Evolutionary conservation across 495 filamentous ascomycete genomes (phyloP).

Genomic region (Geoglossum glabrum): DNA sequence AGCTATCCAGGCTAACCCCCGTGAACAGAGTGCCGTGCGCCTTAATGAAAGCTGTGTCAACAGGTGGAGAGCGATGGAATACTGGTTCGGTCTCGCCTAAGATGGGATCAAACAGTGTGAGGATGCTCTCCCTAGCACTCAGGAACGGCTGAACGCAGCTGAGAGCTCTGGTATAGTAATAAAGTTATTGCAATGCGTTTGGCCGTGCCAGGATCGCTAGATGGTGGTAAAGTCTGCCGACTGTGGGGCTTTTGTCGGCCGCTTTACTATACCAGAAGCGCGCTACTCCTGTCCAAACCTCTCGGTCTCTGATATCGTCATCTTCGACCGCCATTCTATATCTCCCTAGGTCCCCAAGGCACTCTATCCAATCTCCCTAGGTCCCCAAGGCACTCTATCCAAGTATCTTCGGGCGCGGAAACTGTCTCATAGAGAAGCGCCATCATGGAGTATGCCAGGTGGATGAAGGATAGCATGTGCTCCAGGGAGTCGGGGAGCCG

Average conservation of each 20-base stretch:
- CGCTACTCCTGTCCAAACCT: constrained; percentile 59
- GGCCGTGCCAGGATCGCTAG: constrained; percentile 63
- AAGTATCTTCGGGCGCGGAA: constrained; percentile 56
- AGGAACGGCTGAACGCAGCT: constrained; percentile 30
- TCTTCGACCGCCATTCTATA: constrained; percentile 70
- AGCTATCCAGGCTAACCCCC: constrained; percentile 25
- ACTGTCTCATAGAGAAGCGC: constrained; percentile 59
- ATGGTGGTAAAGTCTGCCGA: constrained; percentile 69
- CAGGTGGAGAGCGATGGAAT: constrained; percentile 18
- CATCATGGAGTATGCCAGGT: constrained; percentile 66
- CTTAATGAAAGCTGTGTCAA: constrained; percentile 36
- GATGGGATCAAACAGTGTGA: constrained; percentile 46
- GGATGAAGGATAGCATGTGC: constrained; percentile 67
- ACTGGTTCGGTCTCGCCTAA: constrained; percentile 20
- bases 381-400: constrained; percentile 82
- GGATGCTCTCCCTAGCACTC: constrained; percentile 46
- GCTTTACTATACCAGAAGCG: constrained; percentile 68
- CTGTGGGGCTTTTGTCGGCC: constrained; percentile 44
- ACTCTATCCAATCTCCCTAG: constrained; percentile 50
- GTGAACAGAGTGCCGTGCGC: constrained; percentile 48
- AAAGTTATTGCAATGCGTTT: constrained; percentile 52
- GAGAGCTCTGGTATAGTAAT: constrained; percentile 41
- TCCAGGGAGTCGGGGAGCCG: constrained; percentile 50
- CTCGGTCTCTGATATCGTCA: constrained; percentile 45
- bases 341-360: constrained; percentile 44